Percentiles rank a stretch among this genome's conserved stretches.
Conservation (phyloP, 331 rosid genomes). For the Spiraea crenata region DNA sequence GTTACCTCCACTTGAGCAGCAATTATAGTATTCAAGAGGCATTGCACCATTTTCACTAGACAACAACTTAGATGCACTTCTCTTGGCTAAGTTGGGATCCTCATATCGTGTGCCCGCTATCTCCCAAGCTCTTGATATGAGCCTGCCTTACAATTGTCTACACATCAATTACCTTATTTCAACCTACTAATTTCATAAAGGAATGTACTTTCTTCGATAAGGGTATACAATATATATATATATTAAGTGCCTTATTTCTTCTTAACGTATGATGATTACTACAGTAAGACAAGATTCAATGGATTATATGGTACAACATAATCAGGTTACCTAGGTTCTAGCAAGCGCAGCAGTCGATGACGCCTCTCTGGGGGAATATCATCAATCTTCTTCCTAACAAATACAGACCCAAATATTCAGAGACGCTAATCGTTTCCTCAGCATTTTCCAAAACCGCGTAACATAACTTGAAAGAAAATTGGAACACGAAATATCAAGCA, state of each 20-base stretch:
- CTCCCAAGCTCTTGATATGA: conserved; percentile 79
- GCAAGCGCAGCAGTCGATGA: conserved; percentile 54
- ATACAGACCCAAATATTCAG: not conserved
- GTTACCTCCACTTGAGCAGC: conserved; percentile 73
- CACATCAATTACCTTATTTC: conserved; percentile 23
- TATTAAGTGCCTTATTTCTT: not conserved
- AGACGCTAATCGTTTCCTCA: not conserved
- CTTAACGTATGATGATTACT: not conserved
- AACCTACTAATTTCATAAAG: conserved; percentile 1
- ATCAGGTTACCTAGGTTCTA: conserved; percentile 57
- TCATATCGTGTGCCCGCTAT: conserved; percentile 74
- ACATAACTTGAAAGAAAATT: not conserved
- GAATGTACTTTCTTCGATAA: not conserved
- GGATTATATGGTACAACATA: not conserved
- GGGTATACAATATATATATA: not conserved
- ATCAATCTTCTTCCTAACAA: conserved; percentile 81
- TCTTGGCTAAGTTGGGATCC: conserved; percentile 67
- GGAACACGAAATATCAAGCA: not conserved
- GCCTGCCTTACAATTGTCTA: conserved; percentile 48
- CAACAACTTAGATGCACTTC: conserved; percentile 47
- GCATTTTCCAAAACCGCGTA: not conserved
- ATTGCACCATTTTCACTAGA: conserved; percentile 31
- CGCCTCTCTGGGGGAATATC: conserved; percentile 84
- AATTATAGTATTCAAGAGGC: conserved; percentile 56
- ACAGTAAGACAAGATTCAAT: not conserved